A percentile compares a stretch with the other conserved stretches of the same genome.
Conservation (phyloP, 495 filamentous ascomycete species). For the Mycothermus thermophilus region DNA sequence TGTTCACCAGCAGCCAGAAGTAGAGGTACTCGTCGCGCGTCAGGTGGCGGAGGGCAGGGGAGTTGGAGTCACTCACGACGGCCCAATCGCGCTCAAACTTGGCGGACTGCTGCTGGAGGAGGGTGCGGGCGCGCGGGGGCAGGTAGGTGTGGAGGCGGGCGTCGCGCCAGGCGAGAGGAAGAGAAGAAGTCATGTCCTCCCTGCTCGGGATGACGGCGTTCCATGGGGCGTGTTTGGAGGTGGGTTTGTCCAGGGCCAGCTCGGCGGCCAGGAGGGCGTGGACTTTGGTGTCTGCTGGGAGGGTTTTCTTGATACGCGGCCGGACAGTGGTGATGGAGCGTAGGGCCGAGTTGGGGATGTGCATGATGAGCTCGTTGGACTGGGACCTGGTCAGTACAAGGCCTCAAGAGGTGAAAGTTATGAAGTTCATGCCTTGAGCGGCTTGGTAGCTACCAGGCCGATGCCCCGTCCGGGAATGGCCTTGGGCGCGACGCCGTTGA, state of each 20-base stretch:
- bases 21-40: constrained; percentile 46
- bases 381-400: constrained; percentile 9
- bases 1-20: constrained; percentile 72
- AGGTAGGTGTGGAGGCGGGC: constrained; percentile 31
- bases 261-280: constrained; percentile 62
- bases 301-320: constrained; percentile 28
- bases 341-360: constrained; percentile 49
- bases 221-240: constrained; percentile 39
- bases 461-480: constrained; percentile 52
- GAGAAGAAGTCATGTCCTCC: constrained; percentile 42
- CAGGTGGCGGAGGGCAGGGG: constrained; percentile 17
- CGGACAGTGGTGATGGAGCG: constrained; percentile 49
- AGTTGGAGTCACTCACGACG: constrained; percentile 21
- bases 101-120: constrained; percentile 46
- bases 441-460: constrained; percentile 55
- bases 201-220: constrained; percentile 50
- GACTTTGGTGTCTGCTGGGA: constrained; percentile 40
- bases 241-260: constrained; percentile 38
- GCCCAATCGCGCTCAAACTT: constrained; percentile 53
- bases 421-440: constrained; percentile 45
- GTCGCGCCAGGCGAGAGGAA: constrained; percentile 58
- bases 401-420: background rate
- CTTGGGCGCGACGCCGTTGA: constrained; percentile 45
- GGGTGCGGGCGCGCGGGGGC: constrained; percentile 27
- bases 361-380: constrained; percentile 43